phyloP scores from a whole-genome alignment of 2,329 filamentous ascomycete genomes.

The Tolypocladium album region DNA sequence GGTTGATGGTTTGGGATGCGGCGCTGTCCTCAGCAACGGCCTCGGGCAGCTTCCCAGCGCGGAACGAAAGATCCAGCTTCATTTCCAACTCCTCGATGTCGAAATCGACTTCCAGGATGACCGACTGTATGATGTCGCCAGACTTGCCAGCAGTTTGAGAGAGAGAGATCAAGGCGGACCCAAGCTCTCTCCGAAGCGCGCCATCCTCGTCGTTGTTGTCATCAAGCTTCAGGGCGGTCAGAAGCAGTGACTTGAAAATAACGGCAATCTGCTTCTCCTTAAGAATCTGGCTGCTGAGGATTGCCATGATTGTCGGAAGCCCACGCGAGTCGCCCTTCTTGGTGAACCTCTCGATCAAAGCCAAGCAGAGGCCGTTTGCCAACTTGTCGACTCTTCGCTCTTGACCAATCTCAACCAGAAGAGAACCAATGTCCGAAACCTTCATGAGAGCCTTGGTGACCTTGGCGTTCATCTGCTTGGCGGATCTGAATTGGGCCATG shows the following conservation, averaged over 20 bases:
- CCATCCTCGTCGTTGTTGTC: conserved; percentile 43
- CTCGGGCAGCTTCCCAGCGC: conserved; percentile 41
- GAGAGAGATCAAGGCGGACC: conserved; percentile 55
- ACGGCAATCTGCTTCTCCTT: conserved; percentile 53
- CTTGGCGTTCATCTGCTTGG: conserved; percentile 56
- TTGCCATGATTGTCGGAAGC: conserved; percentile 48
- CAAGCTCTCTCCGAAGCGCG: conserved; percentile 51
- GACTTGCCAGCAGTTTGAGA: conserved; percentile 47
- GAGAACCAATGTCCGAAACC: conserved; percentile 46
- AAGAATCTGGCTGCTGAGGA: conserved; percentile 49
- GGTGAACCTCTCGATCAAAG: conserved; percentile 48
- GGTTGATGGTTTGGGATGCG: conserved; percentile 15
- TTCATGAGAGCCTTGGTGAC: conserved; percentile 61
- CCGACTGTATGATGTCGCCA: conserved; percentile 54
- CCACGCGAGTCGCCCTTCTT: conserved; percentile 48
- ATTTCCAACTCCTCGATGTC: conserved; percentile 68
- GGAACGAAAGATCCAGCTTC: conserved; percentile 60
- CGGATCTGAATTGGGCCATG: conserved; percentile 67
- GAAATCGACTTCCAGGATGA: conserved; percentile 55
- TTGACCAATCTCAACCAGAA: conserved; percentile 50
- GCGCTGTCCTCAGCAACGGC: conserved; percentile 35
- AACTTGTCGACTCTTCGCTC: conserved; percentile 61
- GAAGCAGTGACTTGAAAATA: conserved; percentile 53
- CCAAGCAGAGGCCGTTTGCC: conserved; percentile 59
- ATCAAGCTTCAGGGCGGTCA: conserved; percentile 47